phyloP scores from a whole-genome alignment of 768 basidiomycete species.

The Kockovaella imperatae region DNA sequence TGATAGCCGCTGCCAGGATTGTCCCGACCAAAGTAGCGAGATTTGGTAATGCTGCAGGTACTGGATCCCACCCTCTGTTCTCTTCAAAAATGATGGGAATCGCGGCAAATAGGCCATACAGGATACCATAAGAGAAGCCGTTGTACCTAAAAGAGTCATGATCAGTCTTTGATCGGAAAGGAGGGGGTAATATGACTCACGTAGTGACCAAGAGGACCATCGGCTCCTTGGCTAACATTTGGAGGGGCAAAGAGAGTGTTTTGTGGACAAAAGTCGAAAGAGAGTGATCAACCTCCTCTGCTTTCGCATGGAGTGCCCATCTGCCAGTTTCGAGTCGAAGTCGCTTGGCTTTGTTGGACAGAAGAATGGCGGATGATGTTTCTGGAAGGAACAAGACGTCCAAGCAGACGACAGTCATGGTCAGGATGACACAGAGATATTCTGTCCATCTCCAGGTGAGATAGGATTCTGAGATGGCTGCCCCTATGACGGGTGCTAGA shows the following conservation, averaged over 20 bases:
- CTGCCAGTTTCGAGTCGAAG: conserved; percentile 32
- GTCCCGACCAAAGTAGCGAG: conserved; percentile 41
- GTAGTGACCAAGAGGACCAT: conserved; percentile 32
- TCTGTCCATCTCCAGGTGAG: conserved; percentile 46
- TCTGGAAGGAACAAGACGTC: conserved; percentile 41
- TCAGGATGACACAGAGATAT: conserved; percentile 42
- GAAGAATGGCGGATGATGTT: conserved; percentile 41
- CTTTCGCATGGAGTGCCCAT: conserved; percentile 39
- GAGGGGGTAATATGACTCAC: conserved; percentile 4
- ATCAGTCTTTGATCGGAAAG: neutral
- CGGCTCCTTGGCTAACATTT: conserved; percentile 39
- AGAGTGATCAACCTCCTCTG: conserved; percentile 38
- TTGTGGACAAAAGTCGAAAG: conserved; percentile 38
- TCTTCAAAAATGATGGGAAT: conserved; percentile 40
- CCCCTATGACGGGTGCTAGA: conserved; percentile 40
- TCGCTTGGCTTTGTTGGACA: conserved; percentile 39
- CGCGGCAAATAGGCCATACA: conserved; percentile 38
- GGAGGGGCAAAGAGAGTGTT: conserved; percentile 34
- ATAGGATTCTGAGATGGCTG: conserved; percentile 31
- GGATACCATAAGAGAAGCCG: conserved; percentile 29
- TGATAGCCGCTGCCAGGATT: conserved; percentile 38
- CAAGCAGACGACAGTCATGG: conserved; percentile 24
- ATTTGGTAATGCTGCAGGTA: conserved; percentile 39
- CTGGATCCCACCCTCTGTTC: conserved; percentile 35
- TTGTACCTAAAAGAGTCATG: conserved; percentile 17